These are phyloP conservation scores for Geranium brycei DNA, from an alignment of 345 rosid species.

Conservation along the genomic window DNA sequence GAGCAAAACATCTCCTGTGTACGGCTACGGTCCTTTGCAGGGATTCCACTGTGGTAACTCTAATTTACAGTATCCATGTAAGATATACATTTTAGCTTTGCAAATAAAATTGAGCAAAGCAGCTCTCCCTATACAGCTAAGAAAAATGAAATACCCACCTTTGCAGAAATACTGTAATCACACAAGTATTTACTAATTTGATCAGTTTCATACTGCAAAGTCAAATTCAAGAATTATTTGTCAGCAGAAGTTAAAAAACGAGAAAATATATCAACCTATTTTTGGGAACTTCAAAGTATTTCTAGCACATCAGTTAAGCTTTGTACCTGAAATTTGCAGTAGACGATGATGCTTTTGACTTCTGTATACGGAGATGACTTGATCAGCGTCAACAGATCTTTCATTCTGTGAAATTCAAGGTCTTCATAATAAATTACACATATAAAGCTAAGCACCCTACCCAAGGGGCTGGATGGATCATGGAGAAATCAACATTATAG, in stretches of 20 bases:
- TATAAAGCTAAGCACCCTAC: constrained; percentile 5
- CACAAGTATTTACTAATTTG: constrained; percentile 63
- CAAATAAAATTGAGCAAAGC: constrained; percentile 6
- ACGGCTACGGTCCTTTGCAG: constrained; percentile 60
- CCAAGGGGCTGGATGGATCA: constrained; percentile 2
- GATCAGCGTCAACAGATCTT: constrained; percentile 60
- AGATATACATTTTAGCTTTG: constrained; percentile 12
- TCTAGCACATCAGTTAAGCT: not conserved
- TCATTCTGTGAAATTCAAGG: constrained; percentile 40
- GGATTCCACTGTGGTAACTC: constrained; percentile 88
- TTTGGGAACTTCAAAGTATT: not conserved
- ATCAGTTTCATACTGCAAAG: constrained; percentile 77
- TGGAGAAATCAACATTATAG: not conserved
- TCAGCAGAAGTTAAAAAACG: constrained; percentile 2
- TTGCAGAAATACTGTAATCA: constrained; percentile 63
- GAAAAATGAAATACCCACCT: constrained; percentile 31
- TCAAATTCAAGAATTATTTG: constrained; percentile 11
- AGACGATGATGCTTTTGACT: constrained; percentile 65
- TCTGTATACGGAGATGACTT: constrained; percentile 57
- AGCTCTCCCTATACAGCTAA: constrained; percentile 4
- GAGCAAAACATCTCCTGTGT: constrained; percentile 79
- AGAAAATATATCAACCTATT: not conserved
- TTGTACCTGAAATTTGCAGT: constrained; percentile 93
- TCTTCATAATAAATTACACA: constrained; percentile 3
- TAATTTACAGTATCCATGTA: constrained; percentile 21